Evolutionary conservation across 192 early-diverging fungal genomes (phyloP), one percentile per base, ranked within the genome.

Genomic region (Obelidium mucronatum): DNA sequence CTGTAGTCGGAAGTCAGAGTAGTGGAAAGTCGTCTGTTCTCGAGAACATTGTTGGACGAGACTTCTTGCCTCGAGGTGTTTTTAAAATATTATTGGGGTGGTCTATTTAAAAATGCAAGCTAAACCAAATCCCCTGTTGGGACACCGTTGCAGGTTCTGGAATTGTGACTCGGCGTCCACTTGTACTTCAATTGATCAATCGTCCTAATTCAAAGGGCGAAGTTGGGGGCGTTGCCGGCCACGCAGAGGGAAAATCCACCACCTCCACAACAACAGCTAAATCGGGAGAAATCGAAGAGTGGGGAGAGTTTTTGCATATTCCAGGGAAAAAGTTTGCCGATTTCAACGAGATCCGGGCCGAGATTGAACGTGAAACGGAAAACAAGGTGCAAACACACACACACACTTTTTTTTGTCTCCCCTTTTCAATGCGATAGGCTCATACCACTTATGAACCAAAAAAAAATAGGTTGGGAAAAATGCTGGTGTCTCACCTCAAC

Each of bases 121-220:
- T n/a, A n/a, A n/a, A n/a, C n/a, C n/a, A n/a, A n/a, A 65, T 65
- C 37, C 63, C 56, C 56, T 24, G 13, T 17, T 13, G 58, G 40
- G 39, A 30, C n/a, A 73, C 19, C 0, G 33, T 48, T 26, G 37
- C 42, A 77, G 97, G 98, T 31, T 93, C 91, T 19, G 96, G 96
- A 34, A 99, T 99, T 78, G 98, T 99, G 44, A 99, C 98, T 52
- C 91, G 98, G 64, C 91, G 98, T 35, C 98, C 98, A 40, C 88
- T 99, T 75, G 92, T 96, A 17, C 91, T 99, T 6, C 98, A 99
- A 90, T 88, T 99, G 65, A 96, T 99, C 83, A 97, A 99, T 85
- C 90, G 95, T 24, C 90, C 96, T n/a, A 82, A 79, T 15, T 72
- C 89, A n/a, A 80, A 79, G 35, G 82, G 87, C 61, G 84, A 83